Evolutionary conservation across 78 protist species (phyloP).

Genomic region (Capsaspora owczarzaki): DNA sequence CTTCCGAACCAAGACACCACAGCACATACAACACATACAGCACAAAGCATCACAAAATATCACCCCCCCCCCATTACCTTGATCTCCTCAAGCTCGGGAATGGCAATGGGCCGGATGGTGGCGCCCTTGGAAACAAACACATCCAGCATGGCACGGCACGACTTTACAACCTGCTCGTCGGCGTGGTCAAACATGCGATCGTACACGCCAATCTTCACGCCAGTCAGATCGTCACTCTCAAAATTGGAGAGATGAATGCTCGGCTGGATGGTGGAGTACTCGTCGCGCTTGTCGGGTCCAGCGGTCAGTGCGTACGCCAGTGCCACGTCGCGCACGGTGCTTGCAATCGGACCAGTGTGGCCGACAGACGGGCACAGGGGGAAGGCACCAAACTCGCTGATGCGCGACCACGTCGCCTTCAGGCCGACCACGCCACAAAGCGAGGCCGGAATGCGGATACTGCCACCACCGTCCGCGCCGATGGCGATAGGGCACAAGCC

Average conservation of each 20-base stretch:
- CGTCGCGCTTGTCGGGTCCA: neutral
- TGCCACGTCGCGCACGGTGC: conserved; percentile 15
- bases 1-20: no score
- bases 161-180: neutral
- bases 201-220: neutral
- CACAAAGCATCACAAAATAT: no score
- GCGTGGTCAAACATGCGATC: neutral
- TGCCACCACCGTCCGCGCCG: conserved; percentile 57
- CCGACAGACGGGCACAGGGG: conserved; percentile 50
- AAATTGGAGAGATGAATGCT: no score
- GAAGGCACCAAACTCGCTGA: conserved; percentile 25
- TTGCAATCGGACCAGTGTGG: conserved; percentile 49
- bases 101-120: neutral
- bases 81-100: conserved; percentile 1
- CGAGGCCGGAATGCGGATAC: conserved; percentile 54
- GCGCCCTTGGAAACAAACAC: neutral
- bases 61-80: no score
- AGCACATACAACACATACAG: no score
- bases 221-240: neutral
- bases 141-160: neutral
- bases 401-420: neutral
- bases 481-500: conserved; percentile 40
- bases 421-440: conserved; percentile 48
- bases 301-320: neutral
- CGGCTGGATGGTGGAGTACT: neutral